Conservation (phyloP, 1,139 yeast genomes). For the Candida sp. region DNA sequence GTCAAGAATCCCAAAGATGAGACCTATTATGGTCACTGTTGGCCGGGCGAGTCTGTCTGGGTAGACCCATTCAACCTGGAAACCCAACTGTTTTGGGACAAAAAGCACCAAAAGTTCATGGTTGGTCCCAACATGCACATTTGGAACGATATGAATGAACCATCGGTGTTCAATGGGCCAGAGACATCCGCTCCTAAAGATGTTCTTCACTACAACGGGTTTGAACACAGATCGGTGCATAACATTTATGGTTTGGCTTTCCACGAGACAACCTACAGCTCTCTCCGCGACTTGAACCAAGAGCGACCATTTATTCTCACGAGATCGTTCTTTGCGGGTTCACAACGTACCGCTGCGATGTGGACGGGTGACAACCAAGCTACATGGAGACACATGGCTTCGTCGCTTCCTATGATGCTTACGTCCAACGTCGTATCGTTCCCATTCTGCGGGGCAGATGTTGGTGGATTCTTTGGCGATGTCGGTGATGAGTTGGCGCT, state of each 20-base stretch:
- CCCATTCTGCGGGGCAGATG: conserved; percentile 97
- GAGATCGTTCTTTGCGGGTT: conserved; percentile 86
- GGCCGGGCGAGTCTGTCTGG: conserved; percentile 99
- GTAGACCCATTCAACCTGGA: conserved; percentile 79
- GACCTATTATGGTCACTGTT: conserved; percentile 84
- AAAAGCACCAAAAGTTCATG: conserved; percentile 44
- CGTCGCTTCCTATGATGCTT: conserved; percentile 86
- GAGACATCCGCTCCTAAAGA: conserved; percentile 92
- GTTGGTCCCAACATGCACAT: conserved; percentile 66
- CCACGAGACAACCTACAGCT: conserved; percentile 79
- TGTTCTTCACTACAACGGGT: conserved; percentile 72
- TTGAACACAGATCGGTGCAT: conserved; percentile 93
- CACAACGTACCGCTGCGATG: conserved; percentile 90
- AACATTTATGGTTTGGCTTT: conserved; percentile 81
- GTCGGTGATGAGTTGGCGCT: conserved; percentile 81
- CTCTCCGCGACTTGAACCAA: conserved; percentile 50
- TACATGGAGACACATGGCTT: conserved; percentile 83
- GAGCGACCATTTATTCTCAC: conserved; percentile 80
- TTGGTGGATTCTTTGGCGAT: conserved; percentile 95
- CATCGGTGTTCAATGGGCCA: conserved; percentile 93
- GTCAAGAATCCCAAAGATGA: conserved; percentile 44
- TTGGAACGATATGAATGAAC: conserved; percentile 99
- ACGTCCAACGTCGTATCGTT: conserved; percentile 83
- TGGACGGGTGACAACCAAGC: conserved; percentile 99
- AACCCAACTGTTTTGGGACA: conserved; percentile 65